Evolutionary conservation across 176 grass and related monocot genomes (phyloP).

Genomic region (Oryza meyeriana): DNA sequence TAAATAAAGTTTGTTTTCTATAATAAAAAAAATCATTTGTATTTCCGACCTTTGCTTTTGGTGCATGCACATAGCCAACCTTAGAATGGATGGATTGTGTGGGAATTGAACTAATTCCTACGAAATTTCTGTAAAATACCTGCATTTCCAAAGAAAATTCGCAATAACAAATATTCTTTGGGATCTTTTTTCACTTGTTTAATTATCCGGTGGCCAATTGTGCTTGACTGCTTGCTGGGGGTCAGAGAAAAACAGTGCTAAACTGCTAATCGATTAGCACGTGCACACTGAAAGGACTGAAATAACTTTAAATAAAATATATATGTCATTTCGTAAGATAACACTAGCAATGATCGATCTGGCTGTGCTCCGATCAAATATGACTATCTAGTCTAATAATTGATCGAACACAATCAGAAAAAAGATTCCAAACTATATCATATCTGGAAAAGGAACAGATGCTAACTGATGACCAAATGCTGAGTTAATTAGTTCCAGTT

Average conservation of each 20-base stretch:
- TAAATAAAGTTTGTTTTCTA: background rate
- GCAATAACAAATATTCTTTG: background rate
- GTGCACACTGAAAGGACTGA: background rate
- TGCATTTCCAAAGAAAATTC: background rate
- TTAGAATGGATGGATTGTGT: background rate
- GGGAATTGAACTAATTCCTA: background rate
- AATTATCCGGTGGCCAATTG: background rate
- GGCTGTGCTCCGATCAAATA: background rate
- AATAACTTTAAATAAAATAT: background rate
- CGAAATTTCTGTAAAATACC: no score
- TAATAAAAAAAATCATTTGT: background rate
- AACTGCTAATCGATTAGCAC: background rate
- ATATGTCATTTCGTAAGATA: background rate
- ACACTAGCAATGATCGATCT: background rate
- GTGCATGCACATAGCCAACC: background rate
- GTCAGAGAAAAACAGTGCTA: background rate
- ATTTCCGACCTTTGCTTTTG: background rate
- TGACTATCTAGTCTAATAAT: slow-evolving; percentile 3
- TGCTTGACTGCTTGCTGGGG: background rate
- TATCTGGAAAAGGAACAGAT: slow-evolving; percentile 8
- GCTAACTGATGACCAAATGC: background rate
- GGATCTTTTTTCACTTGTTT: background rate
- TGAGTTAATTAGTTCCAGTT: background rate
- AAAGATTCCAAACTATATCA: background rate
- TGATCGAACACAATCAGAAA: slow-evolving; percentile 17